These are phyloP conservation scores for Aureobasidium sp. DNA, from an alignment of 2,329 filamentous ascomycete genomes.

Conservation along the genomic window DNA sequence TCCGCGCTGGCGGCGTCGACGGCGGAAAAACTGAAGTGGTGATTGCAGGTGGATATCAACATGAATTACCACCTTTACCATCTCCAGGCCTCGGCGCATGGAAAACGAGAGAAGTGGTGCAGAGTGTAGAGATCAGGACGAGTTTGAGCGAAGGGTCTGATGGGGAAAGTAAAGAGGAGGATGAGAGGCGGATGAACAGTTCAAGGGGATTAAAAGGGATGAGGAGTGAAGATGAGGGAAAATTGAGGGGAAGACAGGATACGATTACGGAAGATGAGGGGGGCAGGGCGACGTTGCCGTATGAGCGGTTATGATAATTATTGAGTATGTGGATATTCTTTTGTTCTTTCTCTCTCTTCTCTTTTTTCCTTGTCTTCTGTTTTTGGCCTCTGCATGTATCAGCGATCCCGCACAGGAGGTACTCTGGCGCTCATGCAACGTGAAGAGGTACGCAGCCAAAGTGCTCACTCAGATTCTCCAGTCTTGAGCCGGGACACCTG, in stretches of 20 bases:
- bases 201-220: background rate
- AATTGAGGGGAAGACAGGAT: background rate
- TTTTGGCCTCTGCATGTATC: too few relatives aligned
- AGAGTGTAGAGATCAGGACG: slow-evolving; percentile 6
- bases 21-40: background rate
- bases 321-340: background rate
- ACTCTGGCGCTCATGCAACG: too few relatives aligned
- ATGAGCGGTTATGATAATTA: background rate
- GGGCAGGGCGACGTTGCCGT: background rate
- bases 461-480: too few relatives aligned
- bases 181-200: background rate
- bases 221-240: background rate
- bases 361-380: too few relatives aligned
- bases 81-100: background rate
- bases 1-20: background rate
- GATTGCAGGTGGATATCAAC: background rate
- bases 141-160: background rate
- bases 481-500: too few relatives aligned
- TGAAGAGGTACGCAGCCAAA: too few relatives aligned
- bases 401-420: too few relatives aligned
- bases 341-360: background rate
- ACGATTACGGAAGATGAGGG: background rate
- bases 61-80: background rate
- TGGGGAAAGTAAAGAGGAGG: background rate
- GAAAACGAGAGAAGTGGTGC: background rate